Evolutionary conservation across 1,139 yeast species (phyloP).

Genomic region (Williopsis jadinii): DNA sequence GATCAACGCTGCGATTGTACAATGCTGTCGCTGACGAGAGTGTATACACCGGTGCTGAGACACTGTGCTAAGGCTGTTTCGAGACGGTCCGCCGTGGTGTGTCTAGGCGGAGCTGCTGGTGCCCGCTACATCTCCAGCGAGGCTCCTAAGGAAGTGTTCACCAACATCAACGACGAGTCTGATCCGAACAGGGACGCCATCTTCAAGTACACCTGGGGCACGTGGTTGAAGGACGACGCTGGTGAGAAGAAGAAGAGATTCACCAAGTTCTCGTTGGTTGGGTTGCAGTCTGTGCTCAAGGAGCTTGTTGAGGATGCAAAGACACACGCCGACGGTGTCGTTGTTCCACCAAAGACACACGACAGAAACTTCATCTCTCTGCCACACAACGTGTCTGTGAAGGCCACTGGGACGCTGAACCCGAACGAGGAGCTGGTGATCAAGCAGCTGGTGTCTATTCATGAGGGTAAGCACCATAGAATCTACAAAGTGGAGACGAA

Average conservation of each 20-base stretch:
- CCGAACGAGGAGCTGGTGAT: constrained; percentile 41
- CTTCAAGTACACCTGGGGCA: constrained; percentile 90
- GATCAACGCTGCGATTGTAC: no score
- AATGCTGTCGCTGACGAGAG: constrained; percentile 7
- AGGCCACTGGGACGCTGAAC: constrained; percentile 35
- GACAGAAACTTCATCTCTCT: constrained; percentile 38
- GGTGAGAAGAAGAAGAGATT: constrained; percentile 66
- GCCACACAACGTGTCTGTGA: constrained; percentile 37
- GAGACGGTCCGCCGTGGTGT: no score
- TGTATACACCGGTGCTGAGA: constrained; percentile 1
- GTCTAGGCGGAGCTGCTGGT: no score
- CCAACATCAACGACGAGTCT: constrained; percentile 49
- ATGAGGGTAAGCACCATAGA: constrained; percentile 92
- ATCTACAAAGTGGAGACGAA: constrained; percentile 65
- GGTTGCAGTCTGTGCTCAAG: constrained; percentile 47
- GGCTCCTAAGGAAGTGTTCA: constrained; percentile 28
- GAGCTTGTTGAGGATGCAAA: constrained; percentile 30
- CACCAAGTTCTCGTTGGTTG: constrained; percentile 80
- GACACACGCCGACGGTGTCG: constrained; percentile 22
- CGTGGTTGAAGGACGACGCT: constrained; percentile 81
- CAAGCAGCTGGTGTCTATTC: constrained; percentile 73
- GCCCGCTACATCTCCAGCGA: constrained; percentile 18
- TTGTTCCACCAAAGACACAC: constrained; percentile 32
- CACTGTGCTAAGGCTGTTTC: no score
- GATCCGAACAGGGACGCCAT: constrained; percentile 71